These are phyloP conservation scores for Medicago ruthenica DNA, from an alignment of 306 rosid genomes.

Conservation along the genomic window DNA sequence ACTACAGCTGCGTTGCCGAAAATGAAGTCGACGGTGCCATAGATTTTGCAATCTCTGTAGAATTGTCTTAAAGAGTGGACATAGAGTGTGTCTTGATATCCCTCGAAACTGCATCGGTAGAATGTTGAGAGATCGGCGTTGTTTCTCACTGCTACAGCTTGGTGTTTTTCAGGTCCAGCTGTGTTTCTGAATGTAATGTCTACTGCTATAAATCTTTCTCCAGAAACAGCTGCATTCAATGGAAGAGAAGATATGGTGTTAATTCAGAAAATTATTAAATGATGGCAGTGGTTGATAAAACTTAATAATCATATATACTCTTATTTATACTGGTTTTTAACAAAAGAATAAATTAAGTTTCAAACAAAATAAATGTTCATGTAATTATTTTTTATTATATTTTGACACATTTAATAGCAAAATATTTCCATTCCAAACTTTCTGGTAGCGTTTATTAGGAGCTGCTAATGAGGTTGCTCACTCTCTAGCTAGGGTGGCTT, in stretches of 20 bases:
- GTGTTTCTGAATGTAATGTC: conserved; percentile 83
- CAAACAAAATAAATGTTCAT: not conserved
- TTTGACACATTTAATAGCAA: not conserved
- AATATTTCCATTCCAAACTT: no score
- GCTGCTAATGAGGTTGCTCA: not conserved
- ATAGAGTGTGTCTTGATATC: conserved; percentile 87
- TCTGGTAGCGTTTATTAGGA: no score
- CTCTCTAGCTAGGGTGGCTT: not conserved
- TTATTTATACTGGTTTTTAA: no score
- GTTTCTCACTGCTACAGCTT: conserved; percentile 84
- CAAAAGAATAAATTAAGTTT: no score
- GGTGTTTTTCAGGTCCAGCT: conserved; percentile 81
- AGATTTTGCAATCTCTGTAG: conserved; percentile 74
- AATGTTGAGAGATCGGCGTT: conserved; percentile 79
- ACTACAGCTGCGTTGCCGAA: conserved; percentile 84
- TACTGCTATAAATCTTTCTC: conserved; percentile 74
- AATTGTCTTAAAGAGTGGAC: conserved; percentile 76
- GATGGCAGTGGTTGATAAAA: no score
- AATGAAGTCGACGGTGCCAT: conserved; percentile 80
- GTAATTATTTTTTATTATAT: no score
- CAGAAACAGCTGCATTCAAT: conserved; percentile 66
- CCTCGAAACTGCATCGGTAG: conserved; percentile 84
- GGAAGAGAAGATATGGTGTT: not conserved
- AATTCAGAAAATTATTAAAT: not conserved
- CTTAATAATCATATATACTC: not conserved